Evolutionary conservation across 495 filamentous ascomycete species (phyloP).

Genomic region (Darksidea phi): DNA sequence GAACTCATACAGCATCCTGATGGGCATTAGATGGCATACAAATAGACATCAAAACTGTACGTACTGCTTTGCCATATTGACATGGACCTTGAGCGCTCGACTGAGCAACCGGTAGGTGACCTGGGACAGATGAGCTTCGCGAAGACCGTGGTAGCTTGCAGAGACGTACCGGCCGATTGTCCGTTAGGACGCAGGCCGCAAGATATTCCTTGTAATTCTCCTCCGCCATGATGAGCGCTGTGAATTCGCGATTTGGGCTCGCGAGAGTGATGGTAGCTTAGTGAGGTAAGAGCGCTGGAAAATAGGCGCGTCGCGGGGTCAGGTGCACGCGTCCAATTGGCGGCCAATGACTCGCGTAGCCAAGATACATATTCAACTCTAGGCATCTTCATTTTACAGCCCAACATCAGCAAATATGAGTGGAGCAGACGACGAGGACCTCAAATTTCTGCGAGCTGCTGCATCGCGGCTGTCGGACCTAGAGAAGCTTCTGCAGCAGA

Average conservation of each 20-base stretch:
- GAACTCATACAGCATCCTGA: constrained; percentile 89
- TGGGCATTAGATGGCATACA: background rate
- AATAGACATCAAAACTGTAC: constrained; percentile 17
- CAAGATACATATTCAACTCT: background rate
- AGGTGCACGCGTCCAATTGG: constrained; percentile 30
- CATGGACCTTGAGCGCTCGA: constrained; percentile 74
- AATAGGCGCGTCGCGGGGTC: constrained; percentile 26
- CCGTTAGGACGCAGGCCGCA: constrained; percentile 71
- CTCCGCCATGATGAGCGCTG: constrained; percentile 47
- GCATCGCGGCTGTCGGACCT: constrained; percentile 34
- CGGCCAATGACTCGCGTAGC: constrained; percentile 16
- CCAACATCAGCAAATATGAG: constrained; percentile 26
- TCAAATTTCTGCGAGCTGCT: constrained; percentile 40
- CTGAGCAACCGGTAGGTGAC: constrained; percentile 82
- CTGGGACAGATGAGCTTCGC: constrained; percentile 47
- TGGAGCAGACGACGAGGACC: constrained; percentile 41
- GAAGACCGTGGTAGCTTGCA: background rate
- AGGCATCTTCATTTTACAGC: background rate
- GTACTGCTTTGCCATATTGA: constrained; percentile 80
- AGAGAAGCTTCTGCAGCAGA: constrained; percentile 30
- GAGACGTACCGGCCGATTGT: constrained; percentile 65
- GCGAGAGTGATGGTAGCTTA: constrained; percentile 38
- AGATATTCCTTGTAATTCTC: constrained; percentile 68
- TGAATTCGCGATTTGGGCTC: constrained; percentile 3
- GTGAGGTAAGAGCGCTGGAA: constrained; percentile 48